These are phyloP conservation scores for Termitomyces titanicus DNA, from an alignment of 768 basidiomycete genomes.

Conservation along the genomic window DNA sequence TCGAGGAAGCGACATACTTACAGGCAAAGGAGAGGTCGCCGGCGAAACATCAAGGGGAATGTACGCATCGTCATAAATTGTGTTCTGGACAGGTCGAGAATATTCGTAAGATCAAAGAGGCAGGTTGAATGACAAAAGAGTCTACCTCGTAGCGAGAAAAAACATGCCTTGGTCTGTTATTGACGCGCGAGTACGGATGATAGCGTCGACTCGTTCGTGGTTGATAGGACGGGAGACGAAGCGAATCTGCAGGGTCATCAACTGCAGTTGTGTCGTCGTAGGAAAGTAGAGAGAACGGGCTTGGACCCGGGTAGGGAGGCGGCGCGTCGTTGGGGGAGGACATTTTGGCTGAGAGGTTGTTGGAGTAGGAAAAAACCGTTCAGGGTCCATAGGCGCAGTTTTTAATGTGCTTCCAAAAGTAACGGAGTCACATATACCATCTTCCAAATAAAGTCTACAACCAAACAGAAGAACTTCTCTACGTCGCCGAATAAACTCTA, in stretches of 20 bases:
- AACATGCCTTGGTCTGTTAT: background rate
- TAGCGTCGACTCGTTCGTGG: background rate
- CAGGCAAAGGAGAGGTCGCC: background rate
- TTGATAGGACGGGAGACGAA: background rate
- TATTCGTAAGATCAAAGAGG: background rate
- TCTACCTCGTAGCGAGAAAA: background rate
- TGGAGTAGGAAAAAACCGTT: background rate
- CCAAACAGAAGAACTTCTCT: background rate
- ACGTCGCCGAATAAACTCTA: background rate
- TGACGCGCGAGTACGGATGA: background rate
- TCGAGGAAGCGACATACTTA: background rate
- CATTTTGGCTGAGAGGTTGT: background rate
- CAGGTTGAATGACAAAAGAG: background rate
- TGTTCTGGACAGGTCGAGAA: background rate
- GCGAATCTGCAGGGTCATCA: background rate
- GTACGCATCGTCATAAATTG: background rate
- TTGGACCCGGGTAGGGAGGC: conserved; percentile 2
- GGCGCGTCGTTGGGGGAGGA: background rate
- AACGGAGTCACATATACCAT: conserved; percentile 1
- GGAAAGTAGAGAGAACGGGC: background rate
- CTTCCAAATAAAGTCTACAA: background rate
- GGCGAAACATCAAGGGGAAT: background rate
- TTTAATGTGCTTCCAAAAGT: background rate
- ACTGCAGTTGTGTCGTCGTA: background rate
- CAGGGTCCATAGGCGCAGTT: background rate